These are phyloP conservation scores for Gymnopilus dilepis DNA, from an alignment of 768 basidiomycete species.

Conservation along the genomic window DNA sequence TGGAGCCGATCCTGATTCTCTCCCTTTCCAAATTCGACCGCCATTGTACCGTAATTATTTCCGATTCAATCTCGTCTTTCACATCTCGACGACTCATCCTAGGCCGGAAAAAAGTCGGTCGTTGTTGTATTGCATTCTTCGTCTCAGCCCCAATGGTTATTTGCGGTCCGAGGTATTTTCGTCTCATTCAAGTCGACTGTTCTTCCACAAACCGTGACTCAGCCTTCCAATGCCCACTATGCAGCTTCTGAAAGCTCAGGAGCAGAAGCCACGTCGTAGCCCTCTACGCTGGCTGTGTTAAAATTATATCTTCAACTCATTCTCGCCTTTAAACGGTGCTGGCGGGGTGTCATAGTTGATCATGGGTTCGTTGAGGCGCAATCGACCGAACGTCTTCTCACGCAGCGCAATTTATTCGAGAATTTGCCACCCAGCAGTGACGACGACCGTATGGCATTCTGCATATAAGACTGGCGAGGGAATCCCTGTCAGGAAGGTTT, in stretches of 20 bases:
- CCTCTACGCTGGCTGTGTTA: neutral
- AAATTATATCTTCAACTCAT: neutral
- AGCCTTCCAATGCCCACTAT: neutral
- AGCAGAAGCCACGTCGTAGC: neutral
- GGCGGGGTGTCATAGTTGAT: neutral
- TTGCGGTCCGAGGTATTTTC: constrained; percentile 1
- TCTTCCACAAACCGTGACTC: neutral
- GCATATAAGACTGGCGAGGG: neutral
- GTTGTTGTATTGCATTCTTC: neutral
- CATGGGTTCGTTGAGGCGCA: neutral
- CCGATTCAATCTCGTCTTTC: no score
- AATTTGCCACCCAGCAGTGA: neutral
- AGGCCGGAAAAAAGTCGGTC: neutral
- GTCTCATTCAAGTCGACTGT: neutral
- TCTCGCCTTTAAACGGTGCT: neutral
- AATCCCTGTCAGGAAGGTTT: neutral
- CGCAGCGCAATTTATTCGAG: neutral
- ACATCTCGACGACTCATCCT: neutral
- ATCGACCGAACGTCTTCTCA: neutral
- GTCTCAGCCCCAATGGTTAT: neutral
- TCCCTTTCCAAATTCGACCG: no score
- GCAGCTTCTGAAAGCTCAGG: neutral
- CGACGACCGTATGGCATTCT: neutral
- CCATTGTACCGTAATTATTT: no score
- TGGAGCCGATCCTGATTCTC: no score